phyloP scores from a whole-genome alignment of 805 yeast species.

The Saturnispora zaruensis region DNA sequence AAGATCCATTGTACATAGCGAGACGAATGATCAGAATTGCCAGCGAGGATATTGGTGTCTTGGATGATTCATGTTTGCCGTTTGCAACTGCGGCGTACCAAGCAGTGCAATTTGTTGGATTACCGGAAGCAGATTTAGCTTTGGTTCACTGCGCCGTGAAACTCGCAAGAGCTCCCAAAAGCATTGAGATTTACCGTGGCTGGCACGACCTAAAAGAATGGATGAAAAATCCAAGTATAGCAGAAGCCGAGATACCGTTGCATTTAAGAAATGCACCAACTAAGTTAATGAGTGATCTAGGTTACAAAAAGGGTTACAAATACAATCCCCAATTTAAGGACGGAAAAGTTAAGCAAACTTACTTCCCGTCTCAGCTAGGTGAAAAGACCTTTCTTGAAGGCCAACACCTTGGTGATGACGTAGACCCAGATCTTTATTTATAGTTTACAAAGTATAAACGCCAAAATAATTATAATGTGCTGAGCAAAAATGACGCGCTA shows the following conservation, averaged over 20 bases:
- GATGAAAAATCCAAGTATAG: conserved; percentile 50
- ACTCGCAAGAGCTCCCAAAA: conserved; percentile 75
- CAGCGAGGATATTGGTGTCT: conserved; percentile 84
- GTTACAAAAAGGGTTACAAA: conserved; percentile 76
- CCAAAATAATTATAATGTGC: background rate
- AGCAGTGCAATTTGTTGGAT: conserved; percentile 81
- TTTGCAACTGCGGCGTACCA: conserved; percentile 81
- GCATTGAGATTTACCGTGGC: conserved; percentile 79
- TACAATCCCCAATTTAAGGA: conserved; percentile 75
- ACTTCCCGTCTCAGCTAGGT: conserved; percentile 57
- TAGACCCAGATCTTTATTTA: conserved; percentile 34
- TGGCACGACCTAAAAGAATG: conserved; percentile 58
- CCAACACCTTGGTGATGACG: conserved; percentile 43
- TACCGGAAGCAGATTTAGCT: conserved; percentile 89
- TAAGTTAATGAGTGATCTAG: conserved; percentile 76
- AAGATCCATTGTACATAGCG: conserved; percentile 82
- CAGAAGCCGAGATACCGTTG: conserved; percentile 59
- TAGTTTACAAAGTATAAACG: background rate
- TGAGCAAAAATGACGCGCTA: conserved; percentile 3
- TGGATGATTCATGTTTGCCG: conserved; percentile 78
- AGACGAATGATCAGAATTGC: conserved; percentile 92
- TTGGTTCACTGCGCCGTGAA: conserved; percentile 92
- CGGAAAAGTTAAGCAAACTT: conserved; percentile 68
- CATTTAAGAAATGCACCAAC: conserved; percentile 97
- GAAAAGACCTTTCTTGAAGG: conserved; percentile 44